A percentile compares a stretch with the other conserved stretches of the same genome.
Conservation (phyloP, 371 early-diverging fungal species). For the Apophysomyces sp. region DNA sequence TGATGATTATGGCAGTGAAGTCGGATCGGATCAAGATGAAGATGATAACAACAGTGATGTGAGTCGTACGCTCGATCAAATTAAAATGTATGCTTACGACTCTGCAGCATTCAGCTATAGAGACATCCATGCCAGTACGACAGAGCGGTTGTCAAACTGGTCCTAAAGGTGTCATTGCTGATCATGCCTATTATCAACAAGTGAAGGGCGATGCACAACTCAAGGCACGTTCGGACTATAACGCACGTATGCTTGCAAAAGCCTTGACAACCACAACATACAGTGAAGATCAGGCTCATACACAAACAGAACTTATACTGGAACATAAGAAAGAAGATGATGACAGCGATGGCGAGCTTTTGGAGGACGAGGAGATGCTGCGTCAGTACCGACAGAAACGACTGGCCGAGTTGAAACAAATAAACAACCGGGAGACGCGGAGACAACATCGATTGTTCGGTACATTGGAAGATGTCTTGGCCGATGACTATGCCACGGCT, state of each 20-base stretch:
- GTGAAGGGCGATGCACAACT: constrained; percentile 19
- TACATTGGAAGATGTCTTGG: constrained; percentile 27
- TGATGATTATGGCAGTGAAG: constrained; percentile 15
- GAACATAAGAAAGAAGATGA: constrained; percentile 23
- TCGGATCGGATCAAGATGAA: constrained; percentile 10
- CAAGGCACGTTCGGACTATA: constrained; percentile 26
- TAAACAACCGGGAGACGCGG: constrained; percentile 19
- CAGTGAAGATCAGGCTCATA: constrained; percentile 29
- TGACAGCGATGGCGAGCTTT: constrained; percentile 20
- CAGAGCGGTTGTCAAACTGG: constrained; percentile 52
- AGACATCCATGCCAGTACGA: background rate
- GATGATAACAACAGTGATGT: background rate
- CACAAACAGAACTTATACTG: constrained; percentile 25
- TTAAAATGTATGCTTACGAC: no score
- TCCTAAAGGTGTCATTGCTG: constrained; percentile 60
- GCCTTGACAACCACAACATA: constrained; percentile 50
- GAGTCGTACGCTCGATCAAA: background rate
- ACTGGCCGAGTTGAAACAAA: constrained; percentile 32
- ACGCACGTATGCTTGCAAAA: constrained; percentile 39
- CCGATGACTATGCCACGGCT: constrained; percentile 41
- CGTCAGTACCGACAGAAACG: constrained; percentile 37
- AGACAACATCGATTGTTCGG: constrained; percentile 46
- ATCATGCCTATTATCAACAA: constrained; percentile 45
- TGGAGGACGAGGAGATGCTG: constrained; percentile 32
- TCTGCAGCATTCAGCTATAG: background rate